Evolutionary conservation across 2,329 filamentous ascomycete species (phyloP).

Genomic region (Truncatella angustata): DNA sequence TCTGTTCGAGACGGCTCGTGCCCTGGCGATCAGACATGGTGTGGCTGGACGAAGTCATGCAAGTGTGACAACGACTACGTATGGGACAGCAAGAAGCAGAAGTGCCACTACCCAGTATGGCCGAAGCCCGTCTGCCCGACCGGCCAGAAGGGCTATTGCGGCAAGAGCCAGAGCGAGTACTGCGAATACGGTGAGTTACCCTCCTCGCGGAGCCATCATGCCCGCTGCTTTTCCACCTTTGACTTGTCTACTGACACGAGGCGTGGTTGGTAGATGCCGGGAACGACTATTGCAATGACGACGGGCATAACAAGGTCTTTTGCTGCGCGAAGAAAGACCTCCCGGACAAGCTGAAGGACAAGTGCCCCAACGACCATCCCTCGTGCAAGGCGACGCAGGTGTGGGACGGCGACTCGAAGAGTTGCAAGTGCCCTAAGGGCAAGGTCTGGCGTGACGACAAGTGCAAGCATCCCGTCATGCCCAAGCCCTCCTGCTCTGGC

Average conservation of each 20-base stretch:
- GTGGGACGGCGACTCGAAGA: background rate
- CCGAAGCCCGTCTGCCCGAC: background rate
- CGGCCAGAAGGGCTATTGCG: background rate
- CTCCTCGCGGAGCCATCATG: background rate
- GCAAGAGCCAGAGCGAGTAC: background rate
- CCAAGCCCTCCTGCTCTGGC: background rate
- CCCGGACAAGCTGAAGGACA: background rate
- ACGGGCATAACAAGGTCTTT: slow-evolving; percentile 3
- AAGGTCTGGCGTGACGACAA: slow-evolving; percentile 5
- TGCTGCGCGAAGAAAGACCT: background rate
- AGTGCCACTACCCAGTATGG: background rate
- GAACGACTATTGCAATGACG: background rate
- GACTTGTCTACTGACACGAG: background rate
- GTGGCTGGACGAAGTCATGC: background rate
- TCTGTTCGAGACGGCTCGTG: background rate
- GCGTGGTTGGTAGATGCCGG: background rate
- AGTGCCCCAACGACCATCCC: background rate
- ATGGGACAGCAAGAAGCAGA: background rate
- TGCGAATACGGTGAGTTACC: background rate
- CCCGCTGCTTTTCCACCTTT: background rate
- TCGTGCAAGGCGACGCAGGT: background rate
- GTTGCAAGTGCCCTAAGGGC: slow-evolving; percentile 3
- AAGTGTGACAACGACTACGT: background rate
- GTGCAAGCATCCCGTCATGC: background rate
- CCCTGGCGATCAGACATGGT: background rate